Evolutionary conservation across 225 moss, liverwort and hornwort species (phyloP).

Genomic region (Pseudisothecium myosuroides): DNA sequence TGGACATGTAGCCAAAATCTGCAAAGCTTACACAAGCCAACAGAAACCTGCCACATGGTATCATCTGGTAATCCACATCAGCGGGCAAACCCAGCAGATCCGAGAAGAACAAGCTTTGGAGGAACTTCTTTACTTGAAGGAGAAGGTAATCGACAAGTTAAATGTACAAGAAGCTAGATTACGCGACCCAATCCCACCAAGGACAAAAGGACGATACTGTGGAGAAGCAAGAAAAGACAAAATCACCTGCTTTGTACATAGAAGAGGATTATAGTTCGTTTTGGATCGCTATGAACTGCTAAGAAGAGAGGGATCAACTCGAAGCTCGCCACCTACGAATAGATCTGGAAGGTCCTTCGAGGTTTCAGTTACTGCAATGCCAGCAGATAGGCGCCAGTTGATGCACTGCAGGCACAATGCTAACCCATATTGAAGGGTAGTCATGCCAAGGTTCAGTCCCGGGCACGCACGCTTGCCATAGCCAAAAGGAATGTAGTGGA

Average conservation of each 20-base stretch:
- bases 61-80: neutral
- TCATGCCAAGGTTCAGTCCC: conserved; percentile 29
- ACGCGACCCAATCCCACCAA: neutral
- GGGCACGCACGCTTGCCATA: conserved; percentile 36
- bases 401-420: conserved; percentile 35
- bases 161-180: neutral
- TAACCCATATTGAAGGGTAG: conserved; percentile 18
- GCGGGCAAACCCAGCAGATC: neutral
- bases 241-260: neutral
- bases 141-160: neutral
- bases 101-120: neutral
- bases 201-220: neutral
- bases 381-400: conserved; percentile 15
- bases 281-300: neutral
- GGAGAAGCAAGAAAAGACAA: neutral
- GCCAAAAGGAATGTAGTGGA: conserved; percentile 41
- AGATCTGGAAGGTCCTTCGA: conserved; percentile 3
- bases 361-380: neutral
- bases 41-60: neutral
- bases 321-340: conserved; percentile 21
- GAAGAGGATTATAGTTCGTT: neutral
- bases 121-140: neutral
- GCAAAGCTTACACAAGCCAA: neutral
- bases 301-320: conserved; percentile 15
- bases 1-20: neutral